A percentile compares a stretch with the other conserved stretches of the same genome.
Evolutionary conservation across 2,329 filamentous ascomycete genomes (phyloP).

Genomic region (Aspergillus aculeatus): DNA sequence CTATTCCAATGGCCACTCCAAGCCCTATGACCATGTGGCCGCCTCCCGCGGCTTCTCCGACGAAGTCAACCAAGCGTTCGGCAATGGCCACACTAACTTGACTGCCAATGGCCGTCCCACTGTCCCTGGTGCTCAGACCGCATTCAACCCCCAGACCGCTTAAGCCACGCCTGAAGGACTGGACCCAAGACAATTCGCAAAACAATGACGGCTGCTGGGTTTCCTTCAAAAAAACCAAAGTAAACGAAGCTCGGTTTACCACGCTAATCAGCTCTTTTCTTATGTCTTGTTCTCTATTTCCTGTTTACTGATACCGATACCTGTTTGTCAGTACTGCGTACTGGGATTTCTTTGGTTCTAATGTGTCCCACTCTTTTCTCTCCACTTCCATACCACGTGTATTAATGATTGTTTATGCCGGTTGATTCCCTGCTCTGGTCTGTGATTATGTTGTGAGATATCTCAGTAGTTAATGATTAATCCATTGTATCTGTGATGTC

Average conservation of each 20-base stretch:
- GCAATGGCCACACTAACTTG: slow-evolving; percentile 7
- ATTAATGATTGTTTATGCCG: background rate
- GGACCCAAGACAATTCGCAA: background rate
- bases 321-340: background rate
- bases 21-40: slow-evolving; percentile 18
- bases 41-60: slow-evolving; percentile 32
- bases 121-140: slow-evolving; percentile 16
- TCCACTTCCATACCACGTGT: background rate
- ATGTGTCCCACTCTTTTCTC: background rate
- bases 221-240: background rate
- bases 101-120: slow-evolving; percentile 4
- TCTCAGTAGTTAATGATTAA: slow-evolving; percentile 8
- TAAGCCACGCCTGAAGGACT: slow-evolving; percentile 5
- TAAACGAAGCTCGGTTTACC: background rate
- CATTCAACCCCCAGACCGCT: slow-evolving; percentile 26
- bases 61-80: slow-evolving; percentile 34
- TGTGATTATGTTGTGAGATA: background rate
- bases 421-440: background rate
- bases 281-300: background rate
- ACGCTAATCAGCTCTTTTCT: background rate
- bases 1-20: slow-evolving; percentile 3
- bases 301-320: background rate
- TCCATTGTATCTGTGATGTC: background rate
- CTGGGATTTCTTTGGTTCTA: background rate
- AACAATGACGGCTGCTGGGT: background rate